A percentile compares a stretch with the other conserved stretches of the same genome.
These are phyloP conservation scores for Amanita inopinata DNA, from an alignment of 768 basidiomycete species.

Conservation along the genomic window DNA sequence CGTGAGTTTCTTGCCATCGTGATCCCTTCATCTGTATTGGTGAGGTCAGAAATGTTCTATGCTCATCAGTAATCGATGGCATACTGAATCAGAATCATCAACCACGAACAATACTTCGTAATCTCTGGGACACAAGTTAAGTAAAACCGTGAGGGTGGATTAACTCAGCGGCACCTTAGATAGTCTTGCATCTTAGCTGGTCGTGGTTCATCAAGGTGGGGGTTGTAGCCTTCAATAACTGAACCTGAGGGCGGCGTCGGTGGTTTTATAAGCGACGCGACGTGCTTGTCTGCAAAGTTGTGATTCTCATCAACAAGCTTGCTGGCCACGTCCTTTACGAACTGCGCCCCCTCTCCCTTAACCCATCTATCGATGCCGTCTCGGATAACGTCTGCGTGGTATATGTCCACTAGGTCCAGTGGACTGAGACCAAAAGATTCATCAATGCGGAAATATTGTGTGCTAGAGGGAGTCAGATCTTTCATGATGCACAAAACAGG, in stretches of 20 bases:
- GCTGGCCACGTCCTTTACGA: background rate
- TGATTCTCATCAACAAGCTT: conserved; percentile 11
- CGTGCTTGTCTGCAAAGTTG: conserved; percentile 3
- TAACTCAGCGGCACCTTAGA: too few relatives aligned
- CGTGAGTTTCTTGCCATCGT: conserved; percentile 19
- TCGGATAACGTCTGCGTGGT: background rate
- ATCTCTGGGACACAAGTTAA: conserved; percentile 12
- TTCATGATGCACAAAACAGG: too few relatives aligned
- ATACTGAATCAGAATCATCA: conserved; percentile 23
- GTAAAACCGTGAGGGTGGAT: background rate
- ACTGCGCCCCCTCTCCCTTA: background rate
- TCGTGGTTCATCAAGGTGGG: conserved; percentile 17
- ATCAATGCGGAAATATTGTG: too few relatives aligned
- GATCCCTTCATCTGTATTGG: conserved; percentile 13
- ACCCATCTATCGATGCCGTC: conserved; percentile 2
- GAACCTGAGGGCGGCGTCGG: conserved; percentile 14
- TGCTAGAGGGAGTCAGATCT: too few relatives aligned
- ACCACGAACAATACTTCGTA: conserved; percentile 20
- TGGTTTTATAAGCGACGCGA: conserved; percentile 8
- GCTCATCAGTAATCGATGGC: background rate
- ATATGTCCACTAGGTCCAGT: background rate
- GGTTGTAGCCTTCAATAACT: conserved; percentile 17
- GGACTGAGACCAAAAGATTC: background rate
- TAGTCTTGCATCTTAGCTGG: conserved; percentile 18
- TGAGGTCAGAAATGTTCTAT: background rate